phyloP scores from a whole-genome alignment of 176 grass and related monocot genomes.

The Eleusine coracana region DNA sequence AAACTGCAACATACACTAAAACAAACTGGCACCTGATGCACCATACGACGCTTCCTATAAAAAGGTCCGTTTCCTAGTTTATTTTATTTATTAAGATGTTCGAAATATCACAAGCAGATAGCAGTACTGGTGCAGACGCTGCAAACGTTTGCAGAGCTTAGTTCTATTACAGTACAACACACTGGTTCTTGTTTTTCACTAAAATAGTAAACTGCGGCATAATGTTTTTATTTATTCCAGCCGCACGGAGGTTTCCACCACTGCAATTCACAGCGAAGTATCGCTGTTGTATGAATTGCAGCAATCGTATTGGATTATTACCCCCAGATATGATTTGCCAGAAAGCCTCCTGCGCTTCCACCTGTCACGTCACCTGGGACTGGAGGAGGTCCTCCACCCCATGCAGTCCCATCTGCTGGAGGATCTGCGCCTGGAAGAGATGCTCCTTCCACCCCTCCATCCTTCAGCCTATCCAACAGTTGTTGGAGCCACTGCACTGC shows the following conservation, averaged over 20 bases:
- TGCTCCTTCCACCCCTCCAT: conserved; percentile 12
- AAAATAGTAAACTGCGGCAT: not conserved
- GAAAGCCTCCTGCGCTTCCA: not conserved
- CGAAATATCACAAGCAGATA: not conserved
- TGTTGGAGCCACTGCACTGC: conserved; percentile 50
- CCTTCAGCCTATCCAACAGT: conserved; percentile 42
- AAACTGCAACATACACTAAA: not conserved
- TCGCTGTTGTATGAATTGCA: not conserved
- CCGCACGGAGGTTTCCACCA: not conserved
- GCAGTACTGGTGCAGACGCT: not conserved
- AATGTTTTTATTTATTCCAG: not conserved
- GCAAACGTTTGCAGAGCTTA: not conserved
- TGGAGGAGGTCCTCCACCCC: conserved; percentile 33
- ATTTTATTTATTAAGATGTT: not conserved
- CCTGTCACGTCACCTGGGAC: conserved; percentile 31
- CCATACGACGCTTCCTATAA: not conserved
- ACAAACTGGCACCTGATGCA: not conserved
- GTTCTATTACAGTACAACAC: not conserved
- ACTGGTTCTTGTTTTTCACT: not conserved
- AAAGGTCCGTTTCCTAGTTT: not conserved
- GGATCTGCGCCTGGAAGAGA: conserved; percentile 39
- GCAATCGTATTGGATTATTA: not conserved
- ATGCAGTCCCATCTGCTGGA: conserved; percentile 23
- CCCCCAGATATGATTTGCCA: not conserved
- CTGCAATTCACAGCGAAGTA: not conserved